Evolutionary conservation across 805 yeast species (phyloP).

Genomic region (Wickerhamiella brachini): DNA sequence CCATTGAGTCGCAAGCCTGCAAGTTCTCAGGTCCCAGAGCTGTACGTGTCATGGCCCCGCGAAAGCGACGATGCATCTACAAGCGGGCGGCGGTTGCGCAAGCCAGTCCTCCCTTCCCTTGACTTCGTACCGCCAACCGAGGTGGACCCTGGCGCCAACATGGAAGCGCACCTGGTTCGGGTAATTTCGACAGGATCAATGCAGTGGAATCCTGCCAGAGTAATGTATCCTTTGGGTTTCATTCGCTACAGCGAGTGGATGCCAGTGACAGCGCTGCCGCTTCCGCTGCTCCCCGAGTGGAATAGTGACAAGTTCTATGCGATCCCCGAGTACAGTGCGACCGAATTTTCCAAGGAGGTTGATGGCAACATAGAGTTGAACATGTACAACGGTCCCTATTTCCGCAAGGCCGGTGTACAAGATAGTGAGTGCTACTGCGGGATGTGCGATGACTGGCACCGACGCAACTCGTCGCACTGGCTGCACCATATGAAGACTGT

Average conservation of each 20-base stretch:
- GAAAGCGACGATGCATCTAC: neutral
- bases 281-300: neutral
- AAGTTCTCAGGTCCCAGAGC: neutral
- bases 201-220: neutral
- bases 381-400: neutral
- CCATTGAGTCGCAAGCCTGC: neutral
- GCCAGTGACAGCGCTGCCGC: neutral
- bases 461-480: conserved; percentile 1
- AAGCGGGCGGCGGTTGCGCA: neutral
- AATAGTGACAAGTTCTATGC: neutral
- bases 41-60: neutral
- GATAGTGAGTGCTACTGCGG: conserved; percentile 2
- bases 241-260: neutral
- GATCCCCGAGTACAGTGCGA: neutral
- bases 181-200: neutral
- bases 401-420: neutral
- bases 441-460: neutral
- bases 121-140: no score
- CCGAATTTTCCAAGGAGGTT: neutral
- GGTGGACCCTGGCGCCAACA: neutral
- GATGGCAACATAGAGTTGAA: neutral
- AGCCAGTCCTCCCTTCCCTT: neutral
- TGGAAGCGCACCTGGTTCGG: neutral
- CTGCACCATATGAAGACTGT: conserved; percentile 3
- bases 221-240: neutral